A percentile compares a stretch with the other conserved stretches of the same genome.
These are phyloP conservation scores for Pyrenophora tritici-repentis DNA, from an alignment of 2,329 filamentous ascomycete species.

Conservation along the genomic window DNA sequence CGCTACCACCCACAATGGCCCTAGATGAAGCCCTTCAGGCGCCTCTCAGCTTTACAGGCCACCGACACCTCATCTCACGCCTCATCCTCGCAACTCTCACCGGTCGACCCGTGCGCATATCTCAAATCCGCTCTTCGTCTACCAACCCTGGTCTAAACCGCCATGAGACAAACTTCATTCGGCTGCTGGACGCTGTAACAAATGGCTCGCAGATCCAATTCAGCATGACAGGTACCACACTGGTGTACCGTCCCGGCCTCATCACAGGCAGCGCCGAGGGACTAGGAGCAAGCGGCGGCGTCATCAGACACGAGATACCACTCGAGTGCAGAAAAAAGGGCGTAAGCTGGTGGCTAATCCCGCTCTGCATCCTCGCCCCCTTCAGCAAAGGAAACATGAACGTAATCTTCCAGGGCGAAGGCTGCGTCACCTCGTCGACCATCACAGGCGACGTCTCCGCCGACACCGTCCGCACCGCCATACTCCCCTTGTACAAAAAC, in stretches of 20 bases:
- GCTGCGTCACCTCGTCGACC: slow-evolving; percentile 89
- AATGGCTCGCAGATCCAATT: slow-evolving; percentile 96
- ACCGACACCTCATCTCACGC: slow-evolving; percentile 80
- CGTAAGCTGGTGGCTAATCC: slow-evolving; percentile 88
- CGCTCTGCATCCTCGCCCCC: slow-evolving; percentile 85
- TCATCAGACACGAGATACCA: slow-evolving; percentile 81
- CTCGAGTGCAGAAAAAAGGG: slow-evolving; percentile 77
- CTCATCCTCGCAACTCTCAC: slow-evolving; percentile 90
- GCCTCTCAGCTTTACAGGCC: slow-evolving; percentile 77
- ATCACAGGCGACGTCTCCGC: slow-evolving; percentile 84
- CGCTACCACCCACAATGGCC: slow-evolving; percentile 28
- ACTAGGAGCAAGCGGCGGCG: slow-evolving; percentile 71
- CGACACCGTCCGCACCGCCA: slow-evolving; percentile 90
- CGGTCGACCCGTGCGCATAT: slow-evolving; percentile 86
- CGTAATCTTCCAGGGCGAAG: slow-evolving; percentile 84
- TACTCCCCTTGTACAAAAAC: slow-evolving; percentile 84
- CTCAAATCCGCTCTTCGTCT: slow-evolving; percentile 87
- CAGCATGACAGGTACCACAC: slow-evolving; percentile 90
- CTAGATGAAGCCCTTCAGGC: slow-evolving; percentile 49
- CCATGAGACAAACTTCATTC: slow-evolving; percentile 93
- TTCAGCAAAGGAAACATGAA: slow-evolving; percentile 93
- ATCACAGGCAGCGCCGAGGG: slow-evolving; percentile 85
- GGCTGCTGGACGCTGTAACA: slow-evolving; percentile 90
- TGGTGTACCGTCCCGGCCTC: slow-evolving; percentile 88
- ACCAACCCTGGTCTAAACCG: slow-evolving; percentile 87